These are phyloP conservation scores for Lasiodiplodia gonubiensis DNA, from an alignment of 2,329 filamentous ascomycete species.

Conservation along the genomic window DNA sequence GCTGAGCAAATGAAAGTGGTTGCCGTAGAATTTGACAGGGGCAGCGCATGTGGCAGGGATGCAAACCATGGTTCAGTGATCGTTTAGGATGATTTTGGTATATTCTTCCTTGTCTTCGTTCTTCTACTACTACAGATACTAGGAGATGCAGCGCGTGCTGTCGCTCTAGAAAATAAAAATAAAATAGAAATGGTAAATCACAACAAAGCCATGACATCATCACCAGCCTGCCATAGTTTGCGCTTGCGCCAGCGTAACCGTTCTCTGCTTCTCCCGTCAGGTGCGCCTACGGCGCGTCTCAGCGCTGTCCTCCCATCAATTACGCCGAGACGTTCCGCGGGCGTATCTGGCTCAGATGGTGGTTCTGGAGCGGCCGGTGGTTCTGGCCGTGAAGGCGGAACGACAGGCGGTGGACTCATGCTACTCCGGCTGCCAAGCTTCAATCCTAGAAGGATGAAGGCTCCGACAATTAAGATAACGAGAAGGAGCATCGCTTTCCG, in stretches of 20 bases:
- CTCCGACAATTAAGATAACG: conserved; percentile 78
- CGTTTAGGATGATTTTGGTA: background rate
- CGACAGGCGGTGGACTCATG: conserved; percentile 20
- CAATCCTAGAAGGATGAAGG: conserved; percentile 84
- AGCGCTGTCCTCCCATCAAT: conserved; percentile 2
- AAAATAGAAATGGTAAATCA: conserved; percentile 4
- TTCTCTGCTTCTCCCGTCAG: conserved; percentile 10
- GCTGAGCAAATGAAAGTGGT: conserved; percentile 2
- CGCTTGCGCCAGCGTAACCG: conserved; percentile 26
- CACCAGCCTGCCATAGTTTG: conserved; percentile 2
- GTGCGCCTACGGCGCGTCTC: background rate
- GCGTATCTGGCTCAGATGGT: conserved; percentile 1
- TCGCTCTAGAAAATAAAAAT: background rate
- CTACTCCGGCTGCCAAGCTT: conserved; percentile 59
- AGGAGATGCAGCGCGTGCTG: conserved; percentile 5
- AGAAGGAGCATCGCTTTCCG: conserved; percentile 92
- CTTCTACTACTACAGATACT: conserved; percentile 3
- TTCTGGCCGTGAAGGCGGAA: conserved; percentile 13
- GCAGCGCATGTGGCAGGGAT: background rate
- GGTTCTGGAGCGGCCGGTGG: conserved; percentile 10
- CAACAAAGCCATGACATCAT: conserved; percentile 27
- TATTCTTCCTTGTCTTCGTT: background rate
- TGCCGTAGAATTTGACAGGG: background rate
- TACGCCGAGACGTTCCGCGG: conserved; percentile 4
- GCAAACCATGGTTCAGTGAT: background rate